Evolutionary conservation across 108 stramenopile genomes (phyloP), one percentile per base, ranked within the genome.

Genomic region (Nitzschia inconspicua): DNA sequence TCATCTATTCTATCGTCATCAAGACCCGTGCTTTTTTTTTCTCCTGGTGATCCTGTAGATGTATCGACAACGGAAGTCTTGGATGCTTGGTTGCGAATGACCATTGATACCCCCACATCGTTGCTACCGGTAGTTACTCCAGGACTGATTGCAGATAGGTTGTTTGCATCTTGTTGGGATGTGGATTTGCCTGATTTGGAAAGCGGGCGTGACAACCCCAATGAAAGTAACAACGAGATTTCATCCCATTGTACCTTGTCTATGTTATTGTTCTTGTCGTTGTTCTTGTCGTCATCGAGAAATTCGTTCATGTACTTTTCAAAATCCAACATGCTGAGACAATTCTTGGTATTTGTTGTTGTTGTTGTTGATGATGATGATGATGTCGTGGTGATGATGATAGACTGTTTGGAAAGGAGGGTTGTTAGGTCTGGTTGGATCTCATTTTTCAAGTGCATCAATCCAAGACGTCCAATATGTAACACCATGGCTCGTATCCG

Each of bases 401-500:
- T 47, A 4, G 24, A 24, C 23, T 63, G 16, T 3, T 22, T 4
- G 11, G 19, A 24, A 39, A 47, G 4, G 13, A 44, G 26, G 9
- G 13, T 9, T 4, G 35, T 22, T 41, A 22, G 44, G 6, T 56
- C 10, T n/a, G 27, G 22, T 20, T n/a, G 44, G 0, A 66, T 14
- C 8, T 31, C 51, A 42, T 60, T 16, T 22, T 50, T 29, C 43
- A 60, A 30, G 26, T 56, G 20, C 8, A 35, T 11, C 18, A 73
- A 24, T 6, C 39, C 50, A 6, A 41, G 22, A 22, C 43, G 46
- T 60, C 72, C 80, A 18, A 73, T 40, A 29, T 52, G 57, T 52
- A 66, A 14, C 0, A 70, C 16, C 0, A 75, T 26, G 31, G 47
- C 22, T 27, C 71, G 75, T 47, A 73, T 74, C 4, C 80, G 53